Base-by-base conservation (phyloP, 2,329 filamentous ascomycete genomes). In the Canariomyces notabilis region DNA sequence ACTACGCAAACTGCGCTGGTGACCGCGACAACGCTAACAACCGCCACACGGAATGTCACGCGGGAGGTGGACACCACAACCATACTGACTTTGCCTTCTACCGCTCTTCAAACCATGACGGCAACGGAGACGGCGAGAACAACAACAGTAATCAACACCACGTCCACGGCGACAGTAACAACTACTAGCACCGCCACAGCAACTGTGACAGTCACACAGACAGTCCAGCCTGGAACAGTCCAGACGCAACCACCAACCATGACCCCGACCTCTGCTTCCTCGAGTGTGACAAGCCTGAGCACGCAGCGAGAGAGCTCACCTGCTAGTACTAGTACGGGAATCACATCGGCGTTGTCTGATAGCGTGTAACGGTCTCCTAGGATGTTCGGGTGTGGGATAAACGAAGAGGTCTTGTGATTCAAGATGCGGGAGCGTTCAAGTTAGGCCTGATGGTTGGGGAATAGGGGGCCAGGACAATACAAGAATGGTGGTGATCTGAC, bases 1-100 rank as follows among this genome's bases (percentile, higher is more conserved):
- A 36, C 32, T 16, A 46, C 44, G 6, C n/a, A 36, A 15, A 46
- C 44, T 2, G 11, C 35, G 12, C 37, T 46, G 6, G n/a, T 46
- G n/a, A 46, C 37, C 2, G 37, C 32, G 8, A 37, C 32, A 29
- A 12, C 26, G 3, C 9, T 12, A 29, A 9, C 4, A 29, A 29
- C 26, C 4, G 26, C 26, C 4, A 29, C 26, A 4, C 9, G 6
- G 4, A 4, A 34, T 36, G 9, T 26, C 35, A 26, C 16, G 31
- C 14, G 19, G 23, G 9, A 40, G 23, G 9, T 5, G 19, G 15
- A 6, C 7, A 29, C 18, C 3, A 43, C 41, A 5, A 15, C 15
- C n/a, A 43, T n/a, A n/a, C n/a, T n/a, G n/a, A n/a, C n/a, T n/a
- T n/a, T n/a, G n/a, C n/a, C 41, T 2, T 19, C 16, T 4, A 42